Conservation (phyloP, 23 red algal species). For the Chondrus crispus region DNA sequence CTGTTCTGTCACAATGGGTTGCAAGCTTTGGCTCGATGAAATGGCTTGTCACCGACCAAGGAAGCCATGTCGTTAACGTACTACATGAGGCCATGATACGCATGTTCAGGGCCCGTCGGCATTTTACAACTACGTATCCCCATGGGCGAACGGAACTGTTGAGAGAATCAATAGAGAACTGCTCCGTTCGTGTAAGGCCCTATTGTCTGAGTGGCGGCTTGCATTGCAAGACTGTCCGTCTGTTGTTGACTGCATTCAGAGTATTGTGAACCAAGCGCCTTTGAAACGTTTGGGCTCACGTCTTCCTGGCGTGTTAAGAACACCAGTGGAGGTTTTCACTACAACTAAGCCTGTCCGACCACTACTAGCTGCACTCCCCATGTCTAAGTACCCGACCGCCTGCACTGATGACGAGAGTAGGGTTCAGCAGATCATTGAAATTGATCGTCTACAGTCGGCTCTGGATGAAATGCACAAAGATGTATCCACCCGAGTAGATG, state of each 20-base stretch:
- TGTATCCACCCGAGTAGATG: not conserved
- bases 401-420: not conserved
- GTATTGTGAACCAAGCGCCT: conserved; percentile 25
- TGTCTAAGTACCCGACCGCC: not conserved
- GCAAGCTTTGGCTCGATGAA: not conserved
- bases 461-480: not conserved
- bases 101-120: not conserved
- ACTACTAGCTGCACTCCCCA: not conserved
- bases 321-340: not conserved
- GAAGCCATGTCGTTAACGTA: not conserved
- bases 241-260: not conserved
- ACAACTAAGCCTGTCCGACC: not conserved
- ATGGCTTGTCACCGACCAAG: not conserved
- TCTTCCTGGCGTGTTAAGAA: not conserved
- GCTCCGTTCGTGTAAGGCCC: not conserved
- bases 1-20: not conserved
- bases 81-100: not conserved
- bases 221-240: not conserved
- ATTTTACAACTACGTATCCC: not conserved
- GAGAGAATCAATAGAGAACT: not conserved
- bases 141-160: not conserved
- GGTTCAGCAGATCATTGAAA: not conserved
- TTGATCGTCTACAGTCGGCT: not conserved
- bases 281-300: not conserved
- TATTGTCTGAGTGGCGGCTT: conserved; percentile 7